Conservation (phyloP, 441 rosid species). For the Breynia disticha region DNA sequence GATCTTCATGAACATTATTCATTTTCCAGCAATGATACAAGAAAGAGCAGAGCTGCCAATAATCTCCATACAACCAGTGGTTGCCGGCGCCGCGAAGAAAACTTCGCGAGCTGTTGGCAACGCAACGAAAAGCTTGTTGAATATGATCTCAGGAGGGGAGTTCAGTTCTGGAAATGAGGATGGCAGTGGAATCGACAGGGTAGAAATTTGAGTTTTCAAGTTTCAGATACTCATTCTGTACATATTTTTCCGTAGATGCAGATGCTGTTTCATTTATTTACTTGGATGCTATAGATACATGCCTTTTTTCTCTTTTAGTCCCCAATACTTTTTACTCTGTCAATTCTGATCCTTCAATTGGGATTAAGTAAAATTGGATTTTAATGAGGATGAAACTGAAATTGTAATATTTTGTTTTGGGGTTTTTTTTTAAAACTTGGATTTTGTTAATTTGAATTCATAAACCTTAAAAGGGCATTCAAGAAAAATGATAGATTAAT, state of each 20-base stretch:
- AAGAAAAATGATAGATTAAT: too few relatives aligned
- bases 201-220: constrained; percentile 23
- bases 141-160: constrained; percentile 41
- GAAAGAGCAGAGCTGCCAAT: constrained; percentile 79
- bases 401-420: too few relatives aligned
- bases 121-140: constrained; percentile 67
- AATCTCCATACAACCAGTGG: constrained; percentile 70
- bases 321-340: too few relatives aligned
- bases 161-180: constrained; percentile 30
- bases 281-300: background rate
- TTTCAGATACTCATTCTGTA: constrained; percentile 4
- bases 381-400: too few relatives aligned
- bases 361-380: too few relatives aligned
- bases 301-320: too few relatives aligned
- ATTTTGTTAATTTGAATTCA: too few relatives aligned
- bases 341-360: too few relatives aligned
- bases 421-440: too few relatives aligned
- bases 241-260: constrained; percentile 2
- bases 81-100: constrained; percentile 72
- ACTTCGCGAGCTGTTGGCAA: constrained; percentile 69
- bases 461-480: too few relatives aligned
- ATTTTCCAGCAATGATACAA: constrained; percentile 68
- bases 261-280: background rate
- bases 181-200: constrained; percentile 25
- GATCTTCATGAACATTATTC: constrained; percentile 4